These are phyloP conservation scores for Russula emetica DNA, from an alignment of 768 basidiomycete species.

Conservation along the genomic window DNA sequence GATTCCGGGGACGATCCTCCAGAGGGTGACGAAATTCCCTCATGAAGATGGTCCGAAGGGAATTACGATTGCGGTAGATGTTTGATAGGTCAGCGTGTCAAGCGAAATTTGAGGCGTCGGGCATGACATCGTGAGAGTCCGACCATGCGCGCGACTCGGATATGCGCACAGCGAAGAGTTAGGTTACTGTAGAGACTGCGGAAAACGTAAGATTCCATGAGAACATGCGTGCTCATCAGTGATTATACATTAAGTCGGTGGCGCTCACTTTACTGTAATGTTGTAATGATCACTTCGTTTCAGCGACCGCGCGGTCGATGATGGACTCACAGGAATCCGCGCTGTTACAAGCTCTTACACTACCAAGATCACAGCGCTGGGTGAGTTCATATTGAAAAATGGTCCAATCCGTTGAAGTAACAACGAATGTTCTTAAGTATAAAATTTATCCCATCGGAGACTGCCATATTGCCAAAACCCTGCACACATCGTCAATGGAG, in stretches of 20 bases:
- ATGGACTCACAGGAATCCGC: neutral
- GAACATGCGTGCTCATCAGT: slow-evolving; percentile 5
- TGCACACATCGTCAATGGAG: too few relatives aligned
- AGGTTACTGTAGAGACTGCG: neutral
- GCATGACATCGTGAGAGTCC: neutral
- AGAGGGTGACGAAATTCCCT: neutral
- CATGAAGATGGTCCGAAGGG: neutral
- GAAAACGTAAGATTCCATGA: neutral
- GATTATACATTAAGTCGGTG: neutral
- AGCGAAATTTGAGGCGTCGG: neutral
- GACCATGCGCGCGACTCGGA: neutral
- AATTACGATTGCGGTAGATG: neutral
- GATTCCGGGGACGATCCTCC: neutral
- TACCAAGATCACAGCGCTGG: neutral
- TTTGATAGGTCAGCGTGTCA: neutral
- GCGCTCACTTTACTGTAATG: neutral
- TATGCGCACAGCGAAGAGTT: neutral
- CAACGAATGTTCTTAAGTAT: too few relatives aligned
- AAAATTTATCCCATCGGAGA: too few relatives aligned
- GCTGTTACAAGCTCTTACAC: neutral
- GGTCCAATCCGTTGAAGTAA: too few relatives aligned
- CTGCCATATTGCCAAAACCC: too few relatives aligned
- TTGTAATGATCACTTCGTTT: neutral
- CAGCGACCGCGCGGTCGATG: neutral
- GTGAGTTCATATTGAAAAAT: too few relatives aligned